Percentiles rank a stretch among this genome's conserved stretches.
Conservation (phyloP, 2,329 filamentous ascomycete genomes). For the Colletotrichum paranaense region DNA sequence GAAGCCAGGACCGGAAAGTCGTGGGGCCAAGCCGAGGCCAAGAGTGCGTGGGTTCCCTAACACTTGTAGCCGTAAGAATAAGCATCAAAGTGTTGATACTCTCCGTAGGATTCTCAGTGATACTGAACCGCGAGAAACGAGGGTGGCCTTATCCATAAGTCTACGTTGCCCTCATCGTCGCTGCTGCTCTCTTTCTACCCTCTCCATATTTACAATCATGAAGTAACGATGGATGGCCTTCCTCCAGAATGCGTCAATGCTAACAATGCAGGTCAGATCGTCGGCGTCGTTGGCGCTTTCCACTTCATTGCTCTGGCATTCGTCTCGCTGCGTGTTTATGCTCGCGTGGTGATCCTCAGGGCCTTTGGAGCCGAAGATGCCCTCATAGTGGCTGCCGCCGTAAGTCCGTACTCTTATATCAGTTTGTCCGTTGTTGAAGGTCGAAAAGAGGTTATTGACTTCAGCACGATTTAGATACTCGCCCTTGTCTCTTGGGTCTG, state of each 20-base stretch:
- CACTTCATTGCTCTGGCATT: constrained; percentile 39
- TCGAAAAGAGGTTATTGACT: not conserved
- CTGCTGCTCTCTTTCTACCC: not conserved
- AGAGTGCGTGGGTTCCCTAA: not conserved
- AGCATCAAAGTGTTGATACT: not conserved
- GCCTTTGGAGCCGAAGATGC: constrained; percentile 44
- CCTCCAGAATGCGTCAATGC: constrained; percentile 23
- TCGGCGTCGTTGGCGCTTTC: constrained; percentile 35
- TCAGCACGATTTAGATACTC: constrained; percentile 9
- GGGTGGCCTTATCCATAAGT: not conserved
- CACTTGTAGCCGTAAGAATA: not conserved
- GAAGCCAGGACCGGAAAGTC: not conserved
- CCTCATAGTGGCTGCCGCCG: constrained; percentile 39
- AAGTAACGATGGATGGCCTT: not conserved
- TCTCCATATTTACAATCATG: not conserved
- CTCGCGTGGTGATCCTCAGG: constrained; percentile 38
- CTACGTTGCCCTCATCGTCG: too few relatives aligned
- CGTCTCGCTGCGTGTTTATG: constrained; percentile 41
- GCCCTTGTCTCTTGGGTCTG: constrained; percentile 39
- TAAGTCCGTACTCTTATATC: too few relatives aligned
- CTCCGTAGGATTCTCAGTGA: too few relatives aligned
- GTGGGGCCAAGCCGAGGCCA: not conserved
- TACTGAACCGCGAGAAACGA: not conserved
- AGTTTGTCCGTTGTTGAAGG: too few relatives aligned
- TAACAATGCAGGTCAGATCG: constrained; percentile 35